Base-by-base conservation (phyloP, 164 flowering plant species). In the Cinnamomum micranthum region DNA sequence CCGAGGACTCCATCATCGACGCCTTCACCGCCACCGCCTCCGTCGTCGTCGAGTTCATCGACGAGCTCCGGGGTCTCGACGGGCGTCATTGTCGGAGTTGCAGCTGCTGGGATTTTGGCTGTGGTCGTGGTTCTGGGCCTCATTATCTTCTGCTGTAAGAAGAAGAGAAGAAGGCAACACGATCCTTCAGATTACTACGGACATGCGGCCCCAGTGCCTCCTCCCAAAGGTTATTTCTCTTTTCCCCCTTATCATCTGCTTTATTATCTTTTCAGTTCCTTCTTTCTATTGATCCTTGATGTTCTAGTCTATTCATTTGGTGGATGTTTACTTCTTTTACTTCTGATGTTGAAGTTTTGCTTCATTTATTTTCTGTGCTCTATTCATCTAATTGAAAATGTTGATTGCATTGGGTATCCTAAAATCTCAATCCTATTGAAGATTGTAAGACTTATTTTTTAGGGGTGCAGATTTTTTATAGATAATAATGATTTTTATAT, bases 41-140 rank as follows among this genome's bases (percentile, higher is more conserved):
- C 66, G 0, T 23, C 69, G 2, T 63, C 71, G 11, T 31, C 52
- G n/a, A 23, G 65, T 24, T 47, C 69, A 2, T 63, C 71, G 10
- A 17, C 52, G n/a, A 23, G 66, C 52, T 22, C 28, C 51, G 19
- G 80, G 15, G 27, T 85, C 2, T 84, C 92, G 24, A 81, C 87
- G 0, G 90, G 90, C 20, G 60, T 87, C 7, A 86, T 88, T 13
- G 88, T 87, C 11, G 93, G 92, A 41, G 79, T 89, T 9, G 96
- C 89, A 2, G 78, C 87, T 13, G 96, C 87, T 0, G 96, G 88
- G 1, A 85, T 85, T 41, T 77, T 71, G 27, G 58, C 87, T 13
- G 75, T 91, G 24, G 79, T 80, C n/a, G 73, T 87, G 41, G 28
- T 88, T 55, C 79, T 75, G 65, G 13, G 90, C 62, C 7, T 87